Percentiles rank a stretch among this genome's conserved stretches.
Conservation (phyloP, 176 grass and related monocot genomes). For the Puya raimondii region DNA sequence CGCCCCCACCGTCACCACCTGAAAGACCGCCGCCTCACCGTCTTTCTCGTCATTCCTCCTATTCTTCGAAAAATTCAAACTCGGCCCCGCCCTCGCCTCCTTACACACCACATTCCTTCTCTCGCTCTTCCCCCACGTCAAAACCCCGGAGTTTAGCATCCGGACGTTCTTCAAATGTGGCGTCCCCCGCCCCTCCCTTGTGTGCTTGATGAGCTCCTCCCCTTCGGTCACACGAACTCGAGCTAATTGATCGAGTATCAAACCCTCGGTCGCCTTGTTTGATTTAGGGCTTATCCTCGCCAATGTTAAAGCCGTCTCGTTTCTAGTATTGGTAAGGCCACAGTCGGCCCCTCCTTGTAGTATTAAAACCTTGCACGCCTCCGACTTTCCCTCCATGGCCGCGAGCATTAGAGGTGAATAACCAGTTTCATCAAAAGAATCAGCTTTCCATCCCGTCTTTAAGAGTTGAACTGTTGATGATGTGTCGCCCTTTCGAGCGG, state of each 20-base stretch:
- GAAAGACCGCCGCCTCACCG: constrained; percentile 29
- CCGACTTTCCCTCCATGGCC: constrained; percentile 26
- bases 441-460: constrained; percentile 41
- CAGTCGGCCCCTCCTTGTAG: constrained; percentile 37
- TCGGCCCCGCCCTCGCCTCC: constrained; percentile 41
- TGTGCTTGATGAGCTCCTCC: constrained; percentile 50
- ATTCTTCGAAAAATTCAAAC: constrained; percentile 33
- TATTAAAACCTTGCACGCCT: constrained; percentile 40
- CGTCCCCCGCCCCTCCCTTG: constrained; percentile 27
- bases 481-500: constrained; percentile 34
- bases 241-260: constrained; percentile 40
- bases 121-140: constrained; percentile 38
- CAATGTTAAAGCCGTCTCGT: constrained; percentile 40
- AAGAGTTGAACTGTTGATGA: constrained; percentile 39
- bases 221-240: constrained; percentile 32
- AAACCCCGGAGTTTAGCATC: constrained; percentile 42
- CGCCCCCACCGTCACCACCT: constrained; percentile 33
- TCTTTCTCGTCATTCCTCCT: constrained; percentile 10
- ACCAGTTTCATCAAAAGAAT: constrained; percentile 37
- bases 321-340: constrained; percentile 27
- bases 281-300: constrained; percentile 27
- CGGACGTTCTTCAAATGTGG: constrained; percentile 34
- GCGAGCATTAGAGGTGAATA: constrained; percentile 51
- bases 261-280: constrained; percentile 35
- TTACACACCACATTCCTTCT: constrained; percentile 50